Base-by-base conservation (phyloP, 768 basidiomycete genomes). In the Psilocybe azurescens region DNA sequence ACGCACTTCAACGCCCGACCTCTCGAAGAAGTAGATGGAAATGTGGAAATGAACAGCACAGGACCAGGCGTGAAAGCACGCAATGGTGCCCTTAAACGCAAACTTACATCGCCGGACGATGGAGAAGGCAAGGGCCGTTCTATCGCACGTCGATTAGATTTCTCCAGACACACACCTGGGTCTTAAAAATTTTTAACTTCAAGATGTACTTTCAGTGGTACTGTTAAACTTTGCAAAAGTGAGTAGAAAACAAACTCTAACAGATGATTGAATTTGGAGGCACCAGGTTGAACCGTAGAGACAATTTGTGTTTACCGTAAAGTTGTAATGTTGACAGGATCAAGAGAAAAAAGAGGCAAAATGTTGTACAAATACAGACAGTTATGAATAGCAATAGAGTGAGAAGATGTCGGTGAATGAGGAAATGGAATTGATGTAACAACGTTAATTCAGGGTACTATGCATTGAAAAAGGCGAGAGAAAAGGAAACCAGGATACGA, bases 1-100 rank as follows among this genome's bases (percentile, higher is more conserved):
- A 75, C 76, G 5, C 78, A 80, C 60, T 69, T 78, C 24, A 68
- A 77, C 5, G 73, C 77, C 18, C 80, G 87, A 30, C 87, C 91
- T 4, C 82, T 90, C 3, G 92, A 92, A 68, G 92, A 94, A 67
- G 81, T 91, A 10, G 90, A 94, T 58, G 90, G 87, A 53, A 93
- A 91, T 60, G 85, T 88, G 18, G 85, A 89, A 11, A 76, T 80
- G 52, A 76, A 78, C 29, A 70, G 78, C 0, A 71, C 82, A 1
- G 86, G 84, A 1, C 82, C 83, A 3, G 83, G 78, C 9, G 82
- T 80, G 33, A 88, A 83, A 67, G 85, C 83, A 65, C 68, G 81
- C 74, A 71, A 80, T 77, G 87, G 83, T 64, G 83, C 80, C 58
- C 77, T 89, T 29, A 94, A 93, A 72, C 84, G 92, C 53, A 94